Evolutionary conservation across 306 rosid genomes (phyloP), one percentile per base, ranked within the genome.

Genomic region (Oemleria cerasiformis): DNA sequence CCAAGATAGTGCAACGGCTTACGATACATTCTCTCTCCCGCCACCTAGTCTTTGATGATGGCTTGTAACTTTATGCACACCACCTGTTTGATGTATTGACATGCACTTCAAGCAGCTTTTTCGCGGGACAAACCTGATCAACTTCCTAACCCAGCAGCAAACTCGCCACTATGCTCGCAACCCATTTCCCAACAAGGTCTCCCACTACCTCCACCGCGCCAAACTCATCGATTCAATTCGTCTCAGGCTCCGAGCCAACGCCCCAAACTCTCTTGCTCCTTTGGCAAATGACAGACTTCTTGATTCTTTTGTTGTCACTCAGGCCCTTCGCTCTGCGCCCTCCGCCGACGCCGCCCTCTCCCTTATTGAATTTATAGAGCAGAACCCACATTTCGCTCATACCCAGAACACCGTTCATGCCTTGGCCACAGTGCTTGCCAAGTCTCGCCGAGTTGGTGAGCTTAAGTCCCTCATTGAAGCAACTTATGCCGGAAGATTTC

Each of bases 161-260:
- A 43, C 63, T 39, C 90, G 96, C 44, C 72, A 45, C 64, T 87
- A 77, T 70, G 78, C 77, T 12, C 86, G 85, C 38, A 71, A 87
- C 78, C 90, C 88, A 23, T 92, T 92, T 80, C 88, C 88, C 63
- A 82, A 66, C 41, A 92, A 81, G 82, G 82, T 89, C 21, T 70
- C 87, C 15, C 93, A 87, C 78, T 92, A 89, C 83, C 85, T 92
- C 21, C 44, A 85, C 81, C 97, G 96, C 39, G 92, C 97, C 51
- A 86, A 81, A 38, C 88, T 89, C 80, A 83, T 92, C 9, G 90
- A 92, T 50, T 81, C 96, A 41, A 85, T 92, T 73, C 90, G 97
- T n/a, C 80, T 89, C 30, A 55, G 74, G 38, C 85, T 92, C 30
- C 96, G 96, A 0, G 80, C 90, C 58, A 47, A 41, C 51, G 50